These are phyloP conservation scores for Rhizophora apiculata DNA, from an alignment of 345 rosid species.

Conservation along the genomic window DNA sequence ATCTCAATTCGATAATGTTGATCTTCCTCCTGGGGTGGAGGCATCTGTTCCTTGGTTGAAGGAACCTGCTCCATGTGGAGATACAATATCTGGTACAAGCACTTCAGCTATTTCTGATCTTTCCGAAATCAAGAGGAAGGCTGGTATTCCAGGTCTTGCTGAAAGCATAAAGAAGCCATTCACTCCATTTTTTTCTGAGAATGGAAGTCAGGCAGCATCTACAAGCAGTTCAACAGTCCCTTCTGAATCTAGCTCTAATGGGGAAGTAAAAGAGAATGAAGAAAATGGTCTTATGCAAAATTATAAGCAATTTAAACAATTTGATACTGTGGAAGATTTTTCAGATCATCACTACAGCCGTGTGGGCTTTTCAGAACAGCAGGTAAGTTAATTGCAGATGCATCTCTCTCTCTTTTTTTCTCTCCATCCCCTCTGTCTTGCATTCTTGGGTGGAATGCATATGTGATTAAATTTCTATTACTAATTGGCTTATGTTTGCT, in stretches of 20 bases:
- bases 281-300: conserved; percentile 18
- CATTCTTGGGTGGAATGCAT: background rate
- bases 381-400: conserved; percentile 20
- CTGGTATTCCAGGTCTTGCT: background rate
- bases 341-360: conserved; percentile 45
- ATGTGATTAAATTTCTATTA: too few species aligned
- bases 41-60: conserved; percentile 45
- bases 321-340: conserved; percentile 52
- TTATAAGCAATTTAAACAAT: conserved; percentile 34
- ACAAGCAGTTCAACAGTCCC: conserved; percentile 22
- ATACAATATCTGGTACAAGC: conserved; percentile 9
- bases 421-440: background rate
- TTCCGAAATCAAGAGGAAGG: conserved; percentile 20
- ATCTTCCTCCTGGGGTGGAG: conserved; percentile 59
- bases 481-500: background rate
- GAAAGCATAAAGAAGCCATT: conserved; percentile 5
- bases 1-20: conserved; percentile 48
- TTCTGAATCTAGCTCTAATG: conserved; percentile 26
- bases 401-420: conserved; percentile 9
- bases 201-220: conserved; percentile 18
- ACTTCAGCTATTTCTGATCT: conserved; percentile 7
- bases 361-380: conserved; percentile 18
- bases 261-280: conserved; percentile 19
- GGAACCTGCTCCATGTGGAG: conserved; percentile 23
- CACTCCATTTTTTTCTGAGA: conserved; percentile 14